Evolutionary conservation across 2,329 filamentous ascomycete species (phyloP), one percentile per base, ranked within the genome.

Genomic region (Microsporum ferrugineum): DNA sequence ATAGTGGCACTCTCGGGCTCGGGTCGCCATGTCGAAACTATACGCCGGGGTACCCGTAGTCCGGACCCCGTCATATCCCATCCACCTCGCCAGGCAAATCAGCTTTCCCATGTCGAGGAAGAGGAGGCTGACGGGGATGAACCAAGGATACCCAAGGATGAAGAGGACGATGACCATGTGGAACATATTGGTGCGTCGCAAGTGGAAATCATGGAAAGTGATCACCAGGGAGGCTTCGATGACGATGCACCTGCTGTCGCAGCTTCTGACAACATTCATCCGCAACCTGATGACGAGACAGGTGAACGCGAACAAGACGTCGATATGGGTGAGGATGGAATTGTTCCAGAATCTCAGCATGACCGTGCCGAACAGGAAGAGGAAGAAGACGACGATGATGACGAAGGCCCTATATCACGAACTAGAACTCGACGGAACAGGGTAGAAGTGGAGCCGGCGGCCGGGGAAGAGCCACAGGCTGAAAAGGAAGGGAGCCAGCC

Each of bases 1-100:
- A 77, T 85, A 12, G 73, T 84, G 53, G 81, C 80, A 14, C 72
- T 86, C 51, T 81, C 82, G 2, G 80, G 82, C 64, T 84, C 82
- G 5, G 83, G 83, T 17, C 79, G 76, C 62, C 82, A 85, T 69
- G 77, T 78, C 62, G 71, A 81, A 60, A 75, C 82, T 3, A 74
- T 84, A 7, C 76, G 82, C 63, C 74, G 77, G 65, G 80, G 79
- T 31, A 83, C 82, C 2, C 74, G 73, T 45, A 84, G 78, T 61
- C 79, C 82, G 2, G 78, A 65, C 36, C 53, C 57, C n/a, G 45
- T 43, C 6, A 38, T 60, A 27, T 57, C 72, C 3, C 70, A 61
- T 59, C 33, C 58, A 47, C 45, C 60, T 12, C 38, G 31, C 14
- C 34, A n/a, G 7, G 23, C 27, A 12, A 14, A 47, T n/a, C 17